Percentiles rank a stretch among this genome's conserved stretches.
Evolutionary conservation across 78 protist species (phyloP).

Genomic region (slime mould (Dictyostelium discoideum)): dicty_2.7 NC_007090.3:1480001-1480500

Average conservation of each 20-base stretch:
- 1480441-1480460: conserved; percentile 69
- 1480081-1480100: conserved; percentile 60
- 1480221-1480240: not conserved
- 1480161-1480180: not conserved
- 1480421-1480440: conserved; percentile 67
- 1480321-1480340: conserved; percentile 14
- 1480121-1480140: not conserved
- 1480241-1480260: not conserved
- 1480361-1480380: conserved; percentile 43
- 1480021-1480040: conserved; percentile 54
- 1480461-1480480: not conserved
- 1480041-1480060: conserved; percentile 34
- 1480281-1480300: conserved; percentile 20
- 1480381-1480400: conserved; percentile 25
- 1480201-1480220: not conserved
- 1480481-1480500: not conserved
- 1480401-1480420: conserved; percentile 37
- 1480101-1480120: conserved; percentile 29
- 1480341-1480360: conserved; percentile 3
- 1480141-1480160: not conserved
- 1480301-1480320: conserved; percentile 42
- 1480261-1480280: conserved; percentile 34
- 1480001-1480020: not conserved
- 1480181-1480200: not conserved
- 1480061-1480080: conserved; percentile 32